phyloP scores from a whole-genome alignment of 306 rosid species.

The Pyrus communis region DNA sequence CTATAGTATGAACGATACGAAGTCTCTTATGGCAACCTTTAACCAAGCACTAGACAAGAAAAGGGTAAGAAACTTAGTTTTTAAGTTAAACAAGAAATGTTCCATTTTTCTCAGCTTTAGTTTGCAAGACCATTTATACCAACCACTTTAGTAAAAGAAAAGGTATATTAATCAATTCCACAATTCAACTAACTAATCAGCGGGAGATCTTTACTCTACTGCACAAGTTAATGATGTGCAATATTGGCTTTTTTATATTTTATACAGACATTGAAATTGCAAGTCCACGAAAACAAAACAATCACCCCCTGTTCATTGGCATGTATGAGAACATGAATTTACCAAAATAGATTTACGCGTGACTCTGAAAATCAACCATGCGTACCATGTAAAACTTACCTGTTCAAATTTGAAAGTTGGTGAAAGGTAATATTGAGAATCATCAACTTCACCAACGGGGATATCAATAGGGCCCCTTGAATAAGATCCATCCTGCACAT shows the following conservation, averaged over 20 bases:
- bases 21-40: slow-evolving; percentile 95
- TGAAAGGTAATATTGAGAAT: slow-evolving; percentile 48
- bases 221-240: background rate
- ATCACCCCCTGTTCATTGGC: background rate
- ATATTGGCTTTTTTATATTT: too few relatives aligned
- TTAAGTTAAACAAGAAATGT: background rate
- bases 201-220: background rate
- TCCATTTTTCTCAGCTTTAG: background rate
- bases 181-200: background rate
- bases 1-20: slow-evolving; percentile 81
- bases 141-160: background rate
- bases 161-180: background rate
- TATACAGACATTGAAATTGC: background rate
- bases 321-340: background rate
- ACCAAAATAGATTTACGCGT: background rate
- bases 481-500: slow-evolving; percentile 88
- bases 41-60: slow-evolving; percentile 64
- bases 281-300: background rate
- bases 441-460: slow-evolving; percentile 53
- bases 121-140: background rate
- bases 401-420: slow-evolving; percentile 94
- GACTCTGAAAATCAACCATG: background rate
- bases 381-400: slow-evolving; percentile 34
- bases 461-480: slow-evolving; percentile 84
- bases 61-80: background rate